Base-by-base conservation (phyloP, 352 stramenopile genomes). In the Phytophthora idaei region DNA sequence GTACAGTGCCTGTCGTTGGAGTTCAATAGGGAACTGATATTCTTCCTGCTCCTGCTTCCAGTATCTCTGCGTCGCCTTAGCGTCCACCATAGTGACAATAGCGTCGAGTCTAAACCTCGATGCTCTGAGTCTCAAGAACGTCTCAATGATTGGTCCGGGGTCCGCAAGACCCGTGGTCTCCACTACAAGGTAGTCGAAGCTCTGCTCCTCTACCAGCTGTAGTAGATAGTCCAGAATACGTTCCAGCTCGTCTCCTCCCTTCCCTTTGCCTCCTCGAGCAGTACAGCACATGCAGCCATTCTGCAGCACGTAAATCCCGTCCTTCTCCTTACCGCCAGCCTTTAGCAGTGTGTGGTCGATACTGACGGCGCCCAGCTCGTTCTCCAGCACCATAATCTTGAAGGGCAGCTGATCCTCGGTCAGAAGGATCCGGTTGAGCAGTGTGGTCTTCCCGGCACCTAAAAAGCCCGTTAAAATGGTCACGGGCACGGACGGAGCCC, bases 251-350 rank as follows among this genome's bases (percentile, higher is more conserved):
- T 74, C 74, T 46, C 93, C 97, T 46, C 88, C 80, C 32, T 47
- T 57, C 17, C 97, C 92, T 39, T 98, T 97, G 29, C 92, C 92
- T 10, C 93, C 78, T 42, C 67, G 65, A 11, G 98, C 92, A 10
- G 94, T 97, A 77, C 97, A 99, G 83, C 97, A 99, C 67, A 99
- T 97, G 71, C 97, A 99, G 41, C 97, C 97, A 76, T 99, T 99
- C 78, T 98, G 89, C 81, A 99, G 97, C 34, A 97, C 97, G 57
- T 98, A 97, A 49, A 99, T 92, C 59, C 98, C 97, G 66, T 91
- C 83, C 4, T 69, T 55, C 10, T 83, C 67, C 27, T 78, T 75
- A 0, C 49, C 58, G 9, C 70, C 73, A 27, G 67, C 51, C 31
- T 74, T 70, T 1, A 91, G 57, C 50, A 93, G 62, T 5, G 76